Conservation (phyloP, 164 flowering plant genomes). For the Stephania cephalantha region DNA sequence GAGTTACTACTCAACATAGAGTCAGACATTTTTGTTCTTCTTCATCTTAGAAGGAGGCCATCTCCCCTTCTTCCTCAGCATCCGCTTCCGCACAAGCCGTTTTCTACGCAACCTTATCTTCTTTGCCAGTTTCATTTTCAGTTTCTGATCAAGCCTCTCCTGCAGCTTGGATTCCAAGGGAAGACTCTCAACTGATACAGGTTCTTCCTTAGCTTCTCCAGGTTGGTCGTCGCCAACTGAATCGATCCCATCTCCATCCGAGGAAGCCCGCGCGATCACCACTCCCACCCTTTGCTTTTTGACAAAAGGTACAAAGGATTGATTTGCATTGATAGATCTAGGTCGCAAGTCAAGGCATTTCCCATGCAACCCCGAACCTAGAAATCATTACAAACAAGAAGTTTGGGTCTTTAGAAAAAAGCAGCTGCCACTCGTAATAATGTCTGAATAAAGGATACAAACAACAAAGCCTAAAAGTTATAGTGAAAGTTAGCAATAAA, state of each 20-base stretch:
- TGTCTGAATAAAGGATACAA: no score
- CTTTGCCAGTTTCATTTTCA: conserved; percentile 83
- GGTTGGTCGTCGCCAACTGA: conserved; percentile 20
- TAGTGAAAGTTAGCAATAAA: no score
- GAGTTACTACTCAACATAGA: conserved; percentile 1
- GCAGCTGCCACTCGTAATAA: neutral
- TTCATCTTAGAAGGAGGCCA: conserved; percentile 99
- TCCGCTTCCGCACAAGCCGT: conserved; percentile 68
- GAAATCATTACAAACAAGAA: conserved; percentile 9
- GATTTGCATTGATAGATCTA: conserved; percentile 17
- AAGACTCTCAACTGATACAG: conserved; percentile 51
- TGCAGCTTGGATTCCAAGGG: conserved; percentile 78
- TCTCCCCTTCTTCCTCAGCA: conserved; percentile 87
- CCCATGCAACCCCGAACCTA: conserved; percentile 33
- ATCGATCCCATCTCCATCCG: conserved; percentile 33
- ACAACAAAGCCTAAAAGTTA: no score
- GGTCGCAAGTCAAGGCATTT: conserved; percentile 23
- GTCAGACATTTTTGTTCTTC: conserved; percentile 75
- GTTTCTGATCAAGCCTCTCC: conserved; percentile 48
- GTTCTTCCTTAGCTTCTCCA: conserved; percentile 29
- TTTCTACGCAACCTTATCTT: conserved; percentile 77
- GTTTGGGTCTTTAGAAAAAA: neutral
- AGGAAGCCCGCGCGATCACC: conserved; percentile 36
- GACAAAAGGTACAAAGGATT: conserved; percentile 1
- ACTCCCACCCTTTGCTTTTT: conserved; percentile 17